A percentile compares a stretch with the other conserved stretches of the same genome.
Conservation (phyloP, 768 basidiomycete species). For the Agaricus blazei region DNA sequence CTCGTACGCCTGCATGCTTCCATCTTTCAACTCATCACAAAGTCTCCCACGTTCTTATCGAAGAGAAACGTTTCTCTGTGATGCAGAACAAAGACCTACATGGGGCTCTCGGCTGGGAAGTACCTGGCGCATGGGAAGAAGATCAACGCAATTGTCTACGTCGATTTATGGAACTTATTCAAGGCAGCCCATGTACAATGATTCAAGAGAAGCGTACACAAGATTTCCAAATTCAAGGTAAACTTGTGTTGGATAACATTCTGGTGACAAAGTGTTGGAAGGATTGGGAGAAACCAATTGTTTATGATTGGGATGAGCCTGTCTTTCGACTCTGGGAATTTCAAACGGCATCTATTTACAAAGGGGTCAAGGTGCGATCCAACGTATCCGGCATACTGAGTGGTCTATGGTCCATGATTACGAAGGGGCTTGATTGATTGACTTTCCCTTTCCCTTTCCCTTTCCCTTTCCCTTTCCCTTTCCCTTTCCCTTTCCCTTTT, state of each 20-base stretch:
- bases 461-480: too few relatives aligned
- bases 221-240: not conserved
- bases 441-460: too few relatives aligned
- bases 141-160: not conserved
- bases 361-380: too few relatives aligned
- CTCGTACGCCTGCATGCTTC: conserved; percentile 1
- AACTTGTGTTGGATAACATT: not conserved
- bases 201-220: not conserved
- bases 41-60: not conserved
- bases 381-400: too few relatives aligned
- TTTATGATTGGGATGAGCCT: too few relatives aligned
- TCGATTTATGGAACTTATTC: conserved; percentile 7
- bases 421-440: too few relatives aligned
- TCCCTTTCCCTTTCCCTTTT: too few relatives aligned
- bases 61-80: conserved; percentile 11
- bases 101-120: not conserved
- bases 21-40: not conserved
- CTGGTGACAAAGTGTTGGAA: not conserved
- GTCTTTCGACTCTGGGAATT: too few relatives aligned
- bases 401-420: too few relatives aligned
- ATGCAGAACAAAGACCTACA: conserved; percentile 7
- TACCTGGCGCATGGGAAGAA: not conserved
- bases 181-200: not conserved
- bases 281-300: conserved; percentile 1
- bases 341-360: too few relatives aligned